Conservation (phyloP, 75 land plant species). For the Larix kaempferi region DNA sequence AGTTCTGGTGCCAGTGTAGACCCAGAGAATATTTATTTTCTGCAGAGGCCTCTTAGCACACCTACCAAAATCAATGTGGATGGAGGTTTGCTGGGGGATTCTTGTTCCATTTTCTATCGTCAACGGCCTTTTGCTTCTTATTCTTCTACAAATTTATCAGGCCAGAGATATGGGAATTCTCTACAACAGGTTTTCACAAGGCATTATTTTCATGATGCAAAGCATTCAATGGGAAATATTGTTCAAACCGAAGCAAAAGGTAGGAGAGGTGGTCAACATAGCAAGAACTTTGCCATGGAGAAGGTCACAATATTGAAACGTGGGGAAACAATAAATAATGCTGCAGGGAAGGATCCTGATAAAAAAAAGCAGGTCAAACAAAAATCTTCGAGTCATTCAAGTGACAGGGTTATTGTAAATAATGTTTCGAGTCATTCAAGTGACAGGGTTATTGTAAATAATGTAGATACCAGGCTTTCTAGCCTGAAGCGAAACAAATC, state of each 20-base stretch:
- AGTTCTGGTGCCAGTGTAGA: not conserved
- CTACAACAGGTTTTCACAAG: conserved; percentile 3
- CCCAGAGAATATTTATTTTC: not conserved
- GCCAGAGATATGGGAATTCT: not conserved
- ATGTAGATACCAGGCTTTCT: not conserved
- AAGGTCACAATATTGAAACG: conserved; percentile 6
- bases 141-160: no score
- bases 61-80: not conserved
- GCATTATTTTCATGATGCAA: conserved; percentile 2
- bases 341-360: not conserved
- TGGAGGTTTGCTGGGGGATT: not conserved
- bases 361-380: not conserved
- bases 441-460: not conserved
- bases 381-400: not conserved
- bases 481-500: not conserved
- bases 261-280: not conserved
- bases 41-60: not conserved
- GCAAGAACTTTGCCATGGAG: conserved; percentile 4
- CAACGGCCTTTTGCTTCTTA: not conserved
- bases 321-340: not conserved
- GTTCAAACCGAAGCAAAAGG: not conserved
- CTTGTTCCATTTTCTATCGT: not conserved
- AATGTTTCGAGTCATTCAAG: not conserved
- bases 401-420: not conserved
- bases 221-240: not conserved